Evolutionary conservation across 768 basidiomycete genomes (phyloP).

Genomic region (Sutorius australiensis): DNA sequence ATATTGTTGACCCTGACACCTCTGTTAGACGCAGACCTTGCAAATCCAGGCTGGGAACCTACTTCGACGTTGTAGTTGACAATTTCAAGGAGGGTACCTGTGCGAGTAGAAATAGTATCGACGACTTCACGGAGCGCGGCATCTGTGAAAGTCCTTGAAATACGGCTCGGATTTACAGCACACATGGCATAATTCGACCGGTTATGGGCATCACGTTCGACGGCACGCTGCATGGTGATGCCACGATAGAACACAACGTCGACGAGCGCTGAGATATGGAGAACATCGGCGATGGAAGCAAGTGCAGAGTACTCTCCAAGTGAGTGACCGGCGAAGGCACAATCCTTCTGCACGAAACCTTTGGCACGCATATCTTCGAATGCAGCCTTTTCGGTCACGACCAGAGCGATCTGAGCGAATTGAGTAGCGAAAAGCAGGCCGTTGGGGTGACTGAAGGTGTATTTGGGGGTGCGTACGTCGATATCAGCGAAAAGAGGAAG

Average conservation of each 20-base stretch:
- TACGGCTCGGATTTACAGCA: constrained; percentile 96
- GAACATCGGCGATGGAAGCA: constrained; percentile 95
- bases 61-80: constrained; percentile 97
- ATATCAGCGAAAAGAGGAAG: constrained; percentile 96
- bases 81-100: constrained; percentile 86
- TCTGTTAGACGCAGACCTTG: constrained; percentile 1
- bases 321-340: constrained; percentile 96
- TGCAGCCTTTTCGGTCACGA: constrained; percentile 96
- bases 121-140: constrained; percentile 96
- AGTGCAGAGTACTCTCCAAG: constrained; percentile 98
- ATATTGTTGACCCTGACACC: constrained; percentile 91
- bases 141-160: constrained; percentile 92
- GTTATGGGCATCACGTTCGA: constrained; percentile 90
- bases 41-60: constrained; percentile 12
- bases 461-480: constrained; percentile 88
- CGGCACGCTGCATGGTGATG: constrained; percentile 99
- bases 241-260: constrained; percentile 99
- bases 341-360: constrained; percentile 88
- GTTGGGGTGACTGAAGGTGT: constrained; percentile 96
- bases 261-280: constrained; percentile 90
- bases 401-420: constrained; percentile 97
- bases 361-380: constrained; percentile 98
- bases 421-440: constrained; percentile 97
- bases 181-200: constrained; percentile 99
- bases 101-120: constrained; percentile 76